A percentile compares a stretch with the other conserved stretches of the same genome.
These are phyloP conservation scores for Termitomyces sp. DNA, from an alignment of 768 basidiomycete species.

Conservation along the genomic window DNA sequence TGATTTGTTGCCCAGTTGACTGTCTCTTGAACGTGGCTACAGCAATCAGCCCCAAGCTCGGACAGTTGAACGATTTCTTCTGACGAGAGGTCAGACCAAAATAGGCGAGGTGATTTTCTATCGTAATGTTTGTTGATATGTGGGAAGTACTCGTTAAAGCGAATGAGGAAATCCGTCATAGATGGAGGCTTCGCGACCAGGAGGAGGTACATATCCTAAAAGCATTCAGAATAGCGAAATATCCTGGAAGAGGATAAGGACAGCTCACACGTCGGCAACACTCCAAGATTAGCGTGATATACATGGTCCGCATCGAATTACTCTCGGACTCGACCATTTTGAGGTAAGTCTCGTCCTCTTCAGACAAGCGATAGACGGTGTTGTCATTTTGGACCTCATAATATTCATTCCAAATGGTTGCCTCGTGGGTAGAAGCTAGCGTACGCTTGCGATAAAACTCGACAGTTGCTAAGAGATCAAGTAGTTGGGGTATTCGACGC, in stretches of 20 bases:
- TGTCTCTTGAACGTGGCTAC: slow-evolving; percentile 13
- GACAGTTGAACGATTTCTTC: slow-evolving; percentile 16
- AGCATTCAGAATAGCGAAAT: background rate
- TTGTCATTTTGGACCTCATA: slow-evolving; percentile 15
- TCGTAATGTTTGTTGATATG: slow-evolving; percentile 17
- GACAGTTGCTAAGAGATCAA: slow-evolving; percentile 28
- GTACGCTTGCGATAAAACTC: slow-evolving; percentile 29
- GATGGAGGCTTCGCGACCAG: slow-evolving; percentile 22
- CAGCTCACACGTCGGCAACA: slow-evolving; percentile 24
- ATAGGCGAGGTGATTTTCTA: slow-evolving; percentile 17
- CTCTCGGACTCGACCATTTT: slow-evolving; percentile 10
- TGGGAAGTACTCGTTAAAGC: slow-evolving; percentile 37
- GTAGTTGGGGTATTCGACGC: slow-evolving; percentile 24
- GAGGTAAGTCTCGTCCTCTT: slow-evolving; percentile 18
- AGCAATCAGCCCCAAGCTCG: slow-evolving; percentile 11
- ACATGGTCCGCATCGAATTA: slow-evolving; percentile 22
- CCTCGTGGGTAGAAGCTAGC: slow-evolving; percentile 18
- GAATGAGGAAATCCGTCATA: slow-evolving; percentile 28
- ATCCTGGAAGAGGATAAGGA: background rate
- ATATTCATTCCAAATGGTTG: slow-evolving; percentile 22
- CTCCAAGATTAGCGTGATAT: slow-evolving; percentile 22
- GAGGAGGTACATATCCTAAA: slow-evolving; percentile 28
- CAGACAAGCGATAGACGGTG: slow-evolving; percentile 8
- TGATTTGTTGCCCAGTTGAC: slow-evolving; percentile 17
- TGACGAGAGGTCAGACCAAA: slow-evolving; percentile 20